A percentile compares a stretch with the other conserved stretches of the same genome.
phyloP scores from a whole-genome alignment of 345 rosid genomes.

The Eucalyptus tenuipes region DNA sequence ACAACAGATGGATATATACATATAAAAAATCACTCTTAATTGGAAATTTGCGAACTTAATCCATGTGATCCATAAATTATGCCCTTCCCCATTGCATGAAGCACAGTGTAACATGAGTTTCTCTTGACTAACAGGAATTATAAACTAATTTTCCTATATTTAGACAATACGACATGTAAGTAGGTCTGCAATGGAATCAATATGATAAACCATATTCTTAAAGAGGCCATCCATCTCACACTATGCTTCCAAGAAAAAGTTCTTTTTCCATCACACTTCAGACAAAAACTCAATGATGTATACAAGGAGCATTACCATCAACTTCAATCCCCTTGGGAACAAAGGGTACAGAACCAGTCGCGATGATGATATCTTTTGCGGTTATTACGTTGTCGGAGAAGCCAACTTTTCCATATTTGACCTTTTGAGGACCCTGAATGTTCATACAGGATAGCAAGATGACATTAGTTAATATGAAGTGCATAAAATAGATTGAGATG shows the following conservation, averaged over 20 bases:
- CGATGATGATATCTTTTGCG: conserved; percentile 75
- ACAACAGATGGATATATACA: background rate
- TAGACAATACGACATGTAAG: background rate
- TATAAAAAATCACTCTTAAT: background rate
- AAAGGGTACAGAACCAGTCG: conserved; percentile 97
- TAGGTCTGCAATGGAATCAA: background rate
- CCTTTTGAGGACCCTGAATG: conserved; percentile 84
- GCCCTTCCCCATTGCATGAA: background rate
- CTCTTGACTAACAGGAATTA: background rate
- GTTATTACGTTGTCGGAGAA: conserved; percentile 47
- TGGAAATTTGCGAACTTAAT: background rate
- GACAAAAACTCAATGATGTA: background rate
- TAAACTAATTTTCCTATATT: background rate
- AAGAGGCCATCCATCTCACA: background rate
- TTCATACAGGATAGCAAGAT: background rate
- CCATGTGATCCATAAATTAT: background rate
- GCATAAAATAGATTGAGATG: background rate
- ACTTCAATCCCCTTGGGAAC: conserved; percentile 99
- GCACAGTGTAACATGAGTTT: background rate
- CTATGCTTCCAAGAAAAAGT: background rate
- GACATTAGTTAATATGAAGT: background rate
- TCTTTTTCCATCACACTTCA: background rate
- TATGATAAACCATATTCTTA: background rate
- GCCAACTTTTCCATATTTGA: conserved; percentile 66
- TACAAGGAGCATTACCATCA: conserved; percentile 45